Percentiles rank a stretch among this genome's conserved stretches.
Evolutionary conservation across 2,329 filamentous ascomycete genomes (phyloP).

Genomic region (Pyrenophora seminiperda): DNA sequence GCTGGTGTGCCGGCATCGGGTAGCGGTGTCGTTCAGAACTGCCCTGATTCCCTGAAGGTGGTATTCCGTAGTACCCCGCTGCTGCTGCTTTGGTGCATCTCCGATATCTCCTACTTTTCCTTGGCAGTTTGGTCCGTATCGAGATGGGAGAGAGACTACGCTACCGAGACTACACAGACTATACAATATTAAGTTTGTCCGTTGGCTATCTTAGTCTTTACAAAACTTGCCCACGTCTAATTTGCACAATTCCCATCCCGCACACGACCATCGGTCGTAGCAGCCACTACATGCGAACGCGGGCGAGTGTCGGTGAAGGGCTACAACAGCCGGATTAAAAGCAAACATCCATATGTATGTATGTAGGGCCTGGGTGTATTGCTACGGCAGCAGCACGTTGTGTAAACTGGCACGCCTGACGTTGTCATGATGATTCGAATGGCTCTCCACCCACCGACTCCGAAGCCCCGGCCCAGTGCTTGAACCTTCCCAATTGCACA

Average conservation of each 20-base stretch:
- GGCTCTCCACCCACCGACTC: conserved; percentile 34
- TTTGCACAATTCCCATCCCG: background rate
- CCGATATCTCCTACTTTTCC: background rate
- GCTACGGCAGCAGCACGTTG: background rate
- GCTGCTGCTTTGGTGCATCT: background rate
- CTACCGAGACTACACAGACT: too few species aligned
- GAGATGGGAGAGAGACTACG: too few species aligned
- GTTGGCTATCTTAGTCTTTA: too few species aligned
- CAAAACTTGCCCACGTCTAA: too few species aligned
- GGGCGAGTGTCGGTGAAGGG: background rate
- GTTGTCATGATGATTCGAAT: conserved; percentile 13
- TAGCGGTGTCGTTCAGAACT: conserved; percentile 12
- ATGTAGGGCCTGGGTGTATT: too few species aligned
- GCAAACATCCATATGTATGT: conserved; percentile 1
- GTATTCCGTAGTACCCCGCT: too few species aligned
- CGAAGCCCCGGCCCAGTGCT: conserved; percentile 11
- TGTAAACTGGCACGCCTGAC: conserved; percentile 26
- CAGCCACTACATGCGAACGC: conserved; percentile 4
- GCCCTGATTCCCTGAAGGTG: too few species aligned
- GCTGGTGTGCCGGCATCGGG: conserved; percentile 11
- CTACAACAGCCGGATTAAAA: conserved; percentile 5
- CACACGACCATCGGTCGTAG: background rate
- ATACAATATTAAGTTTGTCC: too few species aligned
- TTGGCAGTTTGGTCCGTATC: background rate
- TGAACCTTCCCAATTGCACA: background rate